Evolutionary conservation across 2,329 filamentous ascomycete species (phyloP).

Genomic region (Diaporthe sp.): DNA sequence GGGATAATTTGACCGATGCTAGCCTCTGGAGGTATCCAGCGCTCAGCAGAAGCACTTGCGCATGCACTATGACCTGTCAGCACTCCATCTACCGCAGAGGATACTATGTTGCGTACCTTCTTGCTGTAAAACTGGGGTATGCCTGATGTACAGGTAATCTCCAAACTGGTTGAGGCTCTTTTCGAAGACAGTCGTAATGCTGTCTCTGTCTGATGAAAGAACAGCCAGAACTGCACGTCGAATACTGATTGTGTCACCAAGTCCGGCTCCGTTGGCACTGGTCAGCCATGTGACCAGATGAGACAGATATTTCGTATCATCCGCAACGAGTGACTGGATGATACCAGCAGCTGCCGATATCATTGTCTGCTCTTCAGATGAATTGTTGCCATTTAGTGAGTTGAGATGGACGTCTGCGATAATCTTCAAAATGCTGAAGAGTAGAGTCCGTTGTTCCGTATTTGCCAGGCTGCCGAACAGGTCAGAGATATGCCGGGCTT

Average conservation of each 20-base stretch:
- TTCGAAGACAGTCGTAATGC: conserved; percentile 72
- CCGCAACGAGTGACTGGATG: conserved; percentile 63
- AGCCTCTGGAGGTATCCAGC: conserved; percentile 82
- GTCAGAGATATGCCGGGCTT: conserved; percentile 48
- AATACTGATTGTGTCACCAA: conserved; percentile 75
- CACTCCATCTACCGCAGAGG: neutral
- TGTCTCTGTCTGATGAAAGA: conserved; percentile 65
- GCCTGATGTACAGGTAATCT: conserved; percentile 88
- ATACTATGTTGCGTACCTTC: conserved; percentile 73
- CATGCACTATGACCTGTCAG: conserved; percentile 70
- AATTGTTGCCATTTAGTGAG: conserved; percentile 50
- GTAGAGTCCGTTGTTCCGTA: conserved; percentile 60
- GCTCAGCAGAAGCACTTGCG: conserved; percentile 82
- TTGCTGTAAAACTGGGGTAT: conserved; percentile 88
- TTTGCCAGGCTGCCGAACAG: conserved; percentile 55
- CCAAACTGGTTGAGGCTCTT: conserved; percentile 82
- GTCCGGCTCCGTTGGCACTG: conserved; percentile 73
- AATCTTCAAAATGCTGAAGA: conserved; percentile 57
- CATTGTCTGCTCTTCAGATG: conserved; percentile 47
- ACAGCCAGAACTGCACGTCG: conserved; percentile 75
- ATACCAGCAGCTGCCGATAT: conserved; percentile 73
- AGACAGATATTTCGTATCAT: conserved; percentile 63
- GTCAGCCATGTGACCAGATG: conserved; percentile 76
- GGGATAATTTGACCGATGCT: conserved; percentile 75
- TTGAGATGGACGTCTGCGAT: conserved; percentile 62